Evolutionary conservation across 371 early-diverging fungal species (phyloP), one percentile per base, ranked within the genome.

Genomic region (Haplosporangium sp.): DNA sequence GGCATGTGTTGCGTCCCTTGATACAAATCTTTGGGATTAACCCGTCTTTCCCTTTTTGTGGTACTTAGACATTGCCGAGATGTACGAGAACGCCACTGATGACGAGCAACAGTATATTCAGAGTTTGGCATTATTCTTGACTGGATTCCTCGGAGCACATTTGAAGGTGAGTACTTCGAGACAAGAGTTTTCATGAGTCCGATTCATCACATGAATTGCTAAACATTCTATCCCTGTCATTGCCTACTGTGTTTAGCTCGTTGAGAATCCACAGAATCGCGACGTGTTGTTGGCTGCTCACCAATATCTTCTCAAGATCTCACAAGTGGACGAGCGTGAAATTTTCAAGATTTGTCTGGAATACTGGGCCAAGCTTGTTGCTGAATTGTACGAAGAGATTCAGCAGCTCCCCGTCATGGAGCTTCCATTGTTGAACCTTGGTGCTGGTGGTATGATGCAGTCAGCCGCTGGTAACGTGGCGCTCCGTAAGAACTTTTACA

Each of bases 281-380:
- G 93, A 94, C 8, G 71, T 85, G 20, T 82, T 98, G 42, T 61
- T 95, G 46, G 86, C 86, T 58, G 97, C 94, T 21, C 98, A 98
- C 80, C 87, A 85, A 57, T 98, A 96, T 71, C 83, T 99, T 42
- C 86, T 98, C 70, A 89, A 90, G 59, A 94, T 98, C 45, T 95
- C 98, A 5, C 86, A 87, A 53, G 95, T 98, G 13, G 91, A 95
- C 52, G 99, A 98, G 74, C 92, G 97, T 53, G 99, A 99, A 80
- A 86, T 98, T 46, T 98, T 98, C 91, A 98, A 98, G 88, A 93
- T 96, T 52, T 97, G 98, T 77, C 84, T 99, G 54, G 99, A 98
- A 83, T 98, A 98, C 83, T 98, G 98, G 98, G 87, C 90, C 45
- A 91, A 94, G 63, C 82, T 98, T 73, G 98, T 94, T n/a, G 87